Conservation (phyloP, 1,284 basidiomycete genomes). For the Ustilago loliicola region DNA sequence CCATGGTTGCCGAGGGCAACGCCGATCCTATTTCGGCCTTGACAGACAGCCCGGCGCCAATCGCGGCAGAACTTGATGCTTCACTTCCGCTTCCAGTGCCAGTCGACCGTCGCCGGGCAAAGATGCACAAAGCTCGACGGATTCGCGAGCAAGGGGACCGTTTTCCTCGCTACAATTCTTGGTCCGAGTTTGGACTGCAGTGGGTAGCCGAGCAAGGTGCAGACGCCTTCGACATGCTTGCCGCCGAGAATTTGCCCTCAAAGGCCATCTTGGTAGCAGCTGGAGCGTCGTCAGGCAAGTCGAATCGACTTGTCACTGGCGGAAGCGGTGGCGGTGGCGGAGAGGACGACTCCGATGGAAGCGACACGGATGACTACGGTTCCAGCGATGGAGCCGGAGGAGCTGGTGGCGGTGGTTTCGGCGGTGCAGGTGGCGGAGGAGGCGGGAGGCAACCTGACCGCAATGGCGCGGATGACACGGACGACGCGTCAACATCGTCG, state of each 20-base stretch:
- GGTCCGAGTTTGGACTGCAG: slow-evolving; percentile 36
- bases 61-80: background rate
- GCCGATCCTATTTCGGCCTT: background rate
- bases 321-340: slow-evolving; percentile 25
- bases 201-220: slow-evolving; percentile 36
- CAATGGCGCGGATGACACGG: slow-evolving; percentile 30
- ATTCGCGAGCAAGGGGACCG: slow-evolving; percentile 39
- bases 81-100: background rate
- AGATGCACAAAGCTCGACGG: slow-evolving; percentile 39
- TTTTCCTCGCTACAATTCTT: slow-evolving; percentile 42
- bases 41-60: background rate
- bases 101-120: slow-evolving; percentile 26
- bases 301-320: slow-evolving; percentile 10
- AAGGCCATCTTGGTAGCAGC: slow-evolving; percentile 25
- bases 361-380: slow-evolving; percentile 59
- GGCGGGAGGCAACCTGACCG: slow-evolving; percentile 36
- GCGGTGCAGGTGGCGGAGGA: slow-evolving; percentile 42
- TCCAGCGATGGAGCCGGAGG: slow-evolving; percentile 61
- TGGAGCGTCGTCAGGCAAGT: slow-evolving; percentile 14
- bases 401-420: slow-evolving; percentile 28
- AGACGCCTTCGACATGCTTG: slow-evolving; percentile 33
- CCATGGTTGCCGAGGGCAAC: slow-evolving; percentile 7
- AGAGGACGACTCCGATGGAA: slow-evolving; percentile 30
- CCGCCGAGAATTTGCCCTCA: slow-evolving; percentile 27
- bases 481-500: slow-evolving; percentile 16